Evolutionary conservation across 2,329 filamentous ascomycete species (phyloP).

Genomic region (Aspergillus luchuensis): DNA sequence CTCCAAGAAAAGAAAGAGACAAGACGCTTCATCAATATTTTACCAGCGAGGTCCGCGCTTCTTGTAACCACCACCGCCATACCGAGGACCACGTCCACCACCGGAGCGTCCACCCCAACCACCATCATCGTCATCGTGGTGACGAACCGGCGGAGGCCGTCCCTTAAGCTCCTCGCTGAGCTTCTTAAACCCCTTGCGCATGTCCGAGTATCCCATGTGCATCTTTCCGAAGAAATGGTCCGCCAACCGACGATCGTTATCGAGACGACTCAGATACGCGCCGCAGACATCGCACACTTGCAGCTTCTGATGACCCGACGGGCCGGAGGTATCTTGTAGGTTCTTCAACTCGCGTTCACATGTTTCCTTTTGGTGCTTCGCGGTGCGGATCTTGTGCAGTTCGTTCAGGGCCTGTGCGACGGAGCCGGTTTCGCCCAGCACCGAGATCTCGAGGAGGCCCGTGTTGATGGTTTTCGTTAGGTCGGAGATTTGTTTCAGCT

Average conservation of each 20-base stretch:
- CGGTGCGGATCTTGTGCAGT: conserved; percentile 79
- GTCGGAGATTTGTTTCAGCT: conserved; percentile 82
- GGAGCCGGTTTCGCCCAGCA: conserved; percentile 78
- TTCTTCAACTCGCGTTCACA: conserved; percentile 86
- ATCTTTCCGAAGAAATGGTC: conserved; percentile 99
- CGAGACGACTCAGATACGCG: conserved; percentile 85
- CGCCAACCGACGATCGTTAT: conserved; percentile 90
- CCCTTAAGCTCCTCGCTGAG: conserved; percentile 85
- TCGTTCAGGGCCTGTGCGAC: conserved; percentile 84
- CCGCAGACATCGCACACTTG: conserved; percentile 99
- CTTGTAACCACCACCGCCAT: conserved; percentile 49
- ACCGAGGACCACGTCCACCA: conserved; percentile 47
- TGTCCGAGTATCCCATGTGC: conserved; percentile 96
- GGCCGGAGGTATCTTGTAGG: conserved; percentile 86
- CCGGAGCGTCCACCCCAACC: conserved; percentile 46
- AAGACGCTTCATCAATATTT: conserved; percentile 14
- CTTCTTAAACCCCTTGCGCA: conserved; percentile 90
- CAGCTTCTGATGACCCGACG: conserved; percentile 93
- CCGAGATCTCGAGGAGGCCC: conserved; percentile 80
- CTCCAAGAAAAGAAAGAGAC: conserved; percentile 5
- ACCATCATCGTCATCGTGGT: conserved; percentile 56
- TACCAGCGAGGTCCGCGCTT: conserved; percentile 48
- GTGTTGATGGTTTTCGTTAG: conserved; percentile 75
- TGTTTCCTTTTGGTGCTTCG: conserved; percentile 78
- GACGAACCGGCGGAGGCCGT: conserved; percentile 61